A percentile compares a stretch with the other conserved stretches of the same genome.
These are phyloP conservation scores for Fusarium secorum DNA, from an alignment of 2,329 filamentous ascomycete species.

Conservation along the genomic window DNA sequence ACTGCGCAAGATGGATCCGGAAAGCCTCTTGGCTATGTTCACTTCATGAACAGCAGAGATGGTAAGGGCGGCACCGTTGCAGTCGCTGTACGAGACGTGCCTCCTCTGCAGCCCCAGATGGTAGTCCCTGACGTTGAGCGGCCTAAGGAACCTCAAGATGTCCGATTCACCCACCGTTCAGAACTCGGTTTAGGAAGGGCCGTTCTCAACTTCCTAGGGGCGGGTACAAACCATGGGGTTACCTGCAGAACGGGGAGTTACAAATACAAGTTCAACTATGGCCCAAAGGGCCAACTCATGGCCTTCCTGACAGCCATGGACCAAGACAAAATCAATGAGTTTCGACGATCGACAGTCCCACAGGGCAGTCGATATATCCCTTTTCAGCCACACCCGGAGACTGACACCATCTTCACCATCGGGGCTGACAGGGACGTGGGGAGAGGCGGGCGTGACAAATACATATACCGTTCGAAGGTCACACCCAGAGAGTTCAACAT, in stretches of 20 bases:
- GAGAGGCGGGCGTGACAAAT: neutral
- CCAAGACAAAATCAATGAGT: neutral
- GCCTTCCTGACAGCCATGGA: slow-evolving; percentile 19
- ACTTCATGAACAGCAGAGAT: slow-evolving; percentile 24
- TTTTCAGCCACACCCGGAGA: neutral
- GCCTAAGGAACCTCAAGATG: slow-evolving; percentile 36
- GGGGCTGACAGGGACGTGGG: neutral
- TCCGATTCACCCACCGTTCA: slow-evolving; percentile 39
- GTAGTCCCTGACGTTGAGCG: slow-evolving; percentile 39
- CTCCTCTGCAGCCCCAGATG: slow-evolving; percentile 42
- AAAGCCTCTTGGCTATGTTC: slow-evolving; percentile 44
- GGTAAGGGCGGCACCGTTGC: slow-evolving; percentile 36
- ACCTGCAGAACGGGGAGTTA: slow-evolving; percentile 39
- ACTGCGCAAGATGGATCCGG: slow-evolving; percentile 17
- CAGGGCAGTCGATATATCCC: neutral
- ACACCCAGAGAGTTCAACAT: neutral
- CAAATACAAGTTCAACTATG: slow-evolving; percentile 45
- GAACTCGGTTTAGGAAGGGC: slow-evolving; percentile 46
- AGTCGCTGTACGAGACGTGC: slow-evolving; percentile 42
- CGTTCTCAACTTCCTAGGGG: slow-evolving; percentile 43
- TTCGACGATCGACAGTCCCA: neutral
- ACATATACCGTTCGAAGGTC: neutral
- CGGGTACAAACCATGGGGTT: slow-evolving; percentile 39
- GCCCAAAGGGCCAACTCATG: slow-evolving; percentile 33
- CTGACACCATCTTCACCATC: slow-evolving; percentile 17